A percentile compares a stretch with the other conserved stretches of the same genome.
These are phyloP conservation scores for Tuber aestivum DNA, from an alignment of 495 filamentous ascomycete genomes.

Conservation along the genomic window DNA sequence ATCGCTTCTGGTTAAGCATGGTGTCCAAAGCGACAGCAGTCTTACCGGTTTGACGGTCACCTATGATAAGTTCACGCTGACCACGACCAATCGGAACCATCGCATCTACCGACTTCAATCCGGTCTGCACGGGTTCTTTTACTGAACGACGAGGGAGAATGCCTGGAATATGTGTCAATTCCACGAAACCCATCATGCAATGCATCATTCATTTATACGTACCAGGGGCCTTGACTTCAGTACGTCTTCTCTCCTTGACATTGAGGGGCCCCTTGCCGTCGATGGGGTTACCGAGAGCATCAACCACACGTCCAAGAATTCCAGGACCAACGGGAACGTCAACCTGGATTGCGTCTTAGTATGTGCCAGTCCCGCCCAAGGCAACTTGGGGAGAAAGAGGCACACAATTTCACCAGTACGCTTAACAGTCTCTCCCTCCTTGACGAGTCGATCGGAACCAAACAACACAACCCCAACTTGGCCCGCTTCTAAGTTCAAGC, in stretches of 20 bases:
- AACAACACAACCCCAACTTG: conserved; percentile 99
- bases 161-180: conserved; percentile 47
- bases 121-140: conserved; percentile 97
- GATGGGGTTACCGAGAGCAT: conserved; percentile 97
- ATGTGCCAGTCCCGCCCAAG: conserved; percentile 18
- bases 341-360: conserved; percentile 56
- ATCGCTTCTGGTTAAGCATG: conserved; percentile 98
- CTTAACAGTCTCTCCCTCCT: conserved; percentile 98
- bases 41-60: conserved; percentile 99
- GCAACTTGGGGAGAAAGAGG: conserved; percentile 22
- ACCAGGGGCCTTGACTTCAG: conserved; percentile 89
- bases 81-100: conserved; percentile 99
- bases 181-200: neutral
- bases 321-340: conserved; percentile 91
- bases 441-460: conserved; percentile 99
- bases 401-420: conserved; percentile 98
- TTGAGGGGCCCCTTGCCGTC: conserved; percentile 98
- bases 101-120: conserved; percentile 97
- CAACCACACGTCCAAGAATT: conserved; percentile 95
- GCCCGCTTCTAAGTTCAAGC: conserved; percentile 99
- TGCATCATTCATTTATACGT: conserved; percentile 4
- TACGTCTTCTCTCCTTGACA: conserved; percentile 84
- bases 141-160: conserved; percentile 95
- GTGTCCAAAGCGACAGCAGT: conserved; percentile 97
- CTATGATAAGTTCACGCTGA: conserved; percentile 99